Evolutionary conservation across 768 basidiomycete species (phyloP).

Genomic region (Panaeolus papilionaceus): DNA sequence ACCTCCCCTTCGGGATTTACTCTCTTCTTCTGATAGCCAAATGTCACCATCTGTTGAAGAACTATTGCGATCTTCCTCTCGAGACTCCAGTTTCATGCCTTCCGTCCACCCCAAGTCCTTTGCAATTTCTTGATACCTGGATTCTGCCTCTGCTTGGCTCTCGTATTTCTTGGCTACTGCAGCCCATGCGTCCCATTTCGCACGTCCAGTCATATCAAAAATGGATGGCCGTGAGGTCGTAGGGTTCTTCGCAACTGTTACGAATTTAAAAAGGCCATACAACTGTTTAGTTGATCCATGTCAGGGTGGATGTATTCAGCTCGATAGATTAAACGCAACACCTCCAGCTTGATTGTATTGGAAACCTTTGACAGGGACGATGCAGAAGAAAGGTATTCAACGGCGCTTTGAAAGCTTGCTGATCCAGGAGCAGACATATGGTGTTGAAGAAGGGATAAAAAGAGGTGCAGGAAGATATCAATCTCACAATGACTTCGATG

Average conservation of each 20-base stretch:
- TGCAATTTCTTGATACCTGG: constrained; percentile 73
- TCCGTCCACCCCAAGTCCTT: constrained; percentile 71
- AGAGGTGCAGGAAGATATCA: neutral
- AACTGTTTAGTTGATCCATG: constrained; percentile 54
- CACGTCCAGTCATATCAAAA: constrained; percentile 79
- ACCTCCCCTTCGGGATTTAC: constrained; percentile 28
- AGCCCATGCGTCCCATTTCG: constrained; percentile 90
- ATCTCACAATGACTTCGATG: neutral
- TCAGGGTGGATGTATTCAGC: constrained; percentile 35
- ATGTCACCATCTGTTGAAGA: neutral
- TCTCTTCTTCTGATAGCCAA: constrained; percentile 46
- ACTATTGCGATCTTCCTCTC: constrained; percentile 4
- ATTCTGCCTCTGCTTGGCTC: constrained; percentile 56
- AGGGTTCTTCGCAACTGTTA: constrained; percentile 65
- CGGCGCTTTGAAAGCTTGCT: constrained; percentile 61
- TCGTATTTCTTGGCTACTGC: constrained; percentile 54
- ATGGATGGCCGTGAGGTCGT: constrained; percentile 68
- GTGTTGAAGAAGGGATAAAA: neutral
- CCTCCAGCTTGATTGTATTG: constrained; percentile 76
- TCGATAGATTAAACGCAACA: constrained; percentile 37
- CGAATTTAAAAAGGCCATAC: constrained; percentile 84
- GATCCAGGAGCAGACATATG: constrained; percentile 15
- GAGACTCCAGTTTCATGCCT: constrained; percentile 21
- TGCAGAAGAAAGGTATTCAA: constrained; percentile 63
- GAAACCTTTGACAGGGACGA: constrained; percentile 62